These are phyloP conservation scores for Samsoniella hepiali DNA, from an alignment of 2,329 filamentous ascomycete genomes.

Conservation along the genomic window DNA sequence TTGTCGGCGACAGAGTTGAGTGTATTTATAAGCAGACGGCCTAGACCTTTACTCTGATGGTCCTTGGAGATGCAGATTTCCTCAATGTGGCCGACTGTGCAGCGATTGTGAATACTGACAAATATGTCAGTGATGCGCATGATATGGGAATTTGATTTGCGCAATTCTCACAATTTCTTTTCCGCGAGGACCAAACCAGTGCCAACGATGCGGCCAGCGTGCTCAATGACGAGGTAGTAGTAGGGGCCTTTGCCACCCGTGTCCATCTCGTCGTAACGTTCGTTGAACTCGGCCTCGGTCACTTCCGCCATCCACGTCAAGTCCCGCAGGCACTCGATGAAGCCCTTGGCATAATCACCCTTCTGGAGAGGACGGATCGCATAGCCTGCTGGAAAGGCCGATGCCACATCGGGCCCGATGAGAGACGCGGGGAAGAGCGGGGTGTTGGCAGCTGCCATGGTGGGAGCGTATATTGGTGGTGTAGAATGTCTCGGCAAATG, in stretches of 20 bases:
- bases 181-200: slow-evolving; percentile 76
- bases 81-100: slow-evolving; percentile 75
- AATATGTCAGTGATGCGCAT: not conserved
- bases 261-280: slow-evolving; percentile 61
- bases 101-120: slow-evolving; percentile 61
- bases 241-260: slow-evolving; percentile 47
- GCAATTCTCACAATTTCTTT: slow-evolving; percentile 61
- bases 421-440: slow-evolving; percentile 62
- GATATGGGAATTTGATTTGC: not conserved
- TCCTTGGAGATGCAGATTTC: slow-evolving; percentile 78
- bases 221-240: slow-evolving; percentile 68
- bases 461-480: not conserved
- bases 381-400: slow-evolving; percentile 65
- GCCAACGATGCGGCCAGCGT: slow-evolving; percentile 62
- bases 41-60: slow-evolving; percentile 78
- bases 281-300: slow-evolving; percentile 60
- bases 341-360: slow-evolving; percentile 65
- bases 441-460: slow-evolving; percentile 19
- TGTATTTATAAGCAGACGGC: slow-evolving; percentile 72
- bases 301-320: slow-evolving; percentile 76
- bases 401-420: slow-evolving; percentile 60
- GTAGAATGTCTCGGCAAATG: not conserved
- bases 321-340: slow-evolving; percentile 71
- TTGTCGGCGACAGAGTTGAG: slow-evolving; percentile 69
- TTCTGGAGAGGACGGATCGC: slow-evolving; percentile 66